Base-by-base conservation (phyloP, 2,329 filamentous ascomycete genomes). In the Didymellaceae sp. region DNA sequence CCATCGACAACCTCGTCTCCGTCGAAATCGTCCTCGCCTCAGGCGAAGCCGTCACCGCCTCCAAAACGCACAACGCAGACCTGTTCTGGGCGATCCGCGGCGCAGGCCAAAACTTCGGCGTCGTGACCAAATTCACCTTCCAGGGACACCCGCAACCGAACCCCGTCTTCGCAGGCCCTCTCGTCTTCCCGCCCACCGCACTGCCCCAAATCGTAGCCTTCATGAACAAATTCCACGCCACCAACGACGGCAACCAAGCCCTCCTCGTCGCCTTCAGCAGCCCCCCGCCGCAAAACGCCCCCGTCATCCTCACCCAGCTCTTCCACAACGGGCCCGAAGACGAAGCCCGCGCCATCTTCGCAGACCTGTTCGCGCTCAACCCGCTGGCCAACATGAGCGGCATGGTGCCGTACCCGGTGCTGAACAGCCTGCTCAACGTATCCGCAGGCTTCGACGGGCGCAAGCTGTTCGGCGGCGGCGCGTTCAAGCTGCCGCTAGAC, bases 1-100 rank as follows among this genome's bases (percentile, higher is more conserved):
- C 75, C 0, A 79, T 82, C 40, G 68, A 77, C 2, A 74, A 74
- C 52, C 70, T 83, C 6, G 32, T 70, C 25, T 62, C 63, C 8
- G 66, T 67, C 11, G 52, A 66, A 8, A 61, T 72, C 1, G 69
- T 74, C 22, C 66, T 71, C 8, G 68, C 72, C 2, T 66, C 67
- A n/a, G 74, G 73, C 14, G 56, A 64, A n/a, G 57, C 69, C 18
- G 61, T 74, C 22, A 59, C 63, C 25, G 74, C 70, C 17, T 71
- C 68, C 25, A 39, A 48, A 7, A 55, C 52, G 3, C 26, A 45
- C 2, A 52, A 70, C 30, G 10, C 62, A 4, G 67, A 70, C 38
- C 62, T 78, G 6, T 78, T 75, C 63, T 71, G 65, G 61, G 74
- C 73, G 0, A 57, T 76, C 22, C 68, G 74, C 13, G 74, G 74